Base-by-base conservation (phyloP, 106 monocot genomes). In the Phalaenopsis equestris region DNA sequence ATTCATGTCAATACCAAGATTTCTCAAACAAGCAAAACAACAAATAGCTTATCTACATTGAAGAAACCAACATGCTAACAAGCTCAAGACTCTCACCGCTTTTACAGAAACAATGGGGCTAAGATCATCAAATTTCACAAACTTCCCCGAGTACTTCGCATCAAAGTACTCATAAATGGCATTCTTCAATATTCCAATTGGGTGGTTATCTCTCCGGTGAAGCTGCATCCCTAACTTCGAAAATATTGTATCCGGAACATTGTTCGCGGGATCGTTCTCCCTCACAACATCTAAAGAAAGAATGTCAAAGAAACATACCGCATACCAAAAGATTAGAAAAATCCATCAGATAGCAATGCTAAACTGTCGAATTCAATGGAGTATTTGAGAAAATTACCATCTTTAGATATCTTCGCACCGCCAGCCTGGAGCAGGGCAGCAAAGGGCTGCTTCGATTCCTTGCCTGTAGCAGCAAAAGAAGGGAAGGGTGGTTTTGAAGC, bases 141-240 rank as follows among this genome's bases (percentile, higher is more conserved):
- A 98, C 79, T 89, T 88, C 5, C 58, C 81, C 11, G 82, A 6
- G 78, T 76, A 88, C 39, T 72, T 91, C 19, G 24, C 77, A 75
- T 98, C 97, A 56, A 98, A 98, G 80, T 94, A 98, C 36, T 92
- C 92, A 79, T 90, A 88, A 39, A 98, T 94, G 14, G 92, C 88
- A 47, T 90, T 90, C 88, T 91, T 98, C 82, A 98, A 84, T 68
- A 98, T 98, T 79, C 97, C 92, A 52, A 98, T 79, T 17, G 97
- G 97, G 23, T 98, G 97, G 65, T 91, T 87, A 67, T 91, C 90
- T 42, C 90, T 92, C 80, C 90, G 82, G 67, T 98, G 97, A 24
- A 98, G 94, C 90, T 98, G 94, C 90, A 88, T 72, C 18, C 97
- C 97, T 17, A 98, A 58, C 83, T 98, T 98, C 23, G 90, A 87